Evolutionary conservation across 129 eudicot species (phyloP).

Genomic region (Centella asiatica): DNA sequence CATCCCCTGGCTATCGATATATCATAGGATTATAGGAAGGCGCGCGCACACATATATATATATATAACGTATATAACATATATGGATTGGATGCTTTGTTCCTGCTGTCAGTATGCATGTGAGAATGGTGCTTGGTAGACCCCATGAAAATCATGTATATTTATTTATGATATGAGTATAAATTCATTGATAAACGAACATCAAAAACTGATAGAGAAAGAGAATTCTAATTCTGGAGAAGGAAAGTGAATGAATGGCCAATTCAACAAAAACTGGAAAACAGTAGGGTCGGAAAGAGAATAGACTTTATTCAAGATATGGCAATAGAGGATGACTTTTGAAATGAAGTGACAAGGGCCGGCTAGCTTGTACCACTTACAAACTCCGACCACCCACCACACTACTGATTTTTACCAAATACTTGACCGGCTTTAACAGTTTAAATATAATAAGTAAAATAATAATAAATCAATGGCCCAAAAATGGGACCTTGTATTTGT

Average conservation of each 20-base stretch:
- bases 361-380: not conserved
- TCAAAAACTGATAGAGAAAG: not conserved
- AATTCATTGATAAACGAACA: not conserved
- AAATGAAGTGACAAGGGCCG: constrained; percentile 5
- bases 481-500: not conserved
- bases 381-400: constrained; percentile 32
- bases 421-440: constrained; percentile 2
- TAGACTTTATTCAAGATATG: not conserved
- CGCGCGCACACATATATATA: too few relatives aligned
- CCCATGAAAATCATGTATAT: constrained; percentile 3
- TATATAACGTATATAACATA: too few relatives aligned
- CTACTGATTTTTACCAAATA: not conserved
- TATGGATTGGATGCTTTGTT: too few relatives aligned
- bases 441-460: not conserved
- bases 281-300: not conserved
- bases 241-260: constrained; percentile 5
- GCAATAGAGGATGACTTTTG: constrained; percentile 14
- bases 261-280: not conserved
- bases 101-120: not conserved
- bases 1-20: too few relatives aligned
- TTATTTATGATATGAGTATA: not conserved
- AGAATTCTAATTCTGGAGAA: not conserved
- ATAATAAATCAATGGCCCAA: constrained; percentile 1
- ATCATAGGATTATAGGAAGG: too few relatives aligned
- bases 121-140: not conserved